Evolutionary conservation across 1,139 yeast species (phyloP).

Genomic region (Tardiomyces blankii): DNA sequence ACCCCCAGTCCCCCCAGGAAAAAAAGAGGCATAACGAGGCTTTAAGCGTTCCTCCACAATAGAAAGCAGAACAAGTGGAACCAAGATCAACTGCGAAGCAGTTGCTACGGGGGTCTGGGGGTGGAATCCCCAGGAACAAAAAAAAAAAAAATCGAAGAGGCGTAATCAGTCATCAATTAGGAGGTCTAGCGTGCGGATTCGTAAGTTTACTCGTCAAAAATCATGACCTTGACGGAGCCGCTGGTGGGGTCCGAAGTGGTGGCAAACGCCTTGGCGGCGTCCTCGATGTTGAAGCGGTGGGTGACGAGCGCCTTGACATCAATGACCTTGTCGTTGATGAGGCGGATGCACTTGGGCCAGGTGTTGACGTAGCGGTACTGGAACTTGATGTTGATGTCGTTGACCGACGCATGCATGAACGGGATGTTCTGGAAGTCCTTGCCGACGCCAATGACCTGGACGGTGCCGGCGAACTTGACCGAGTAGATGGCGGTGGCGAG

Average conservation of each 20-base stretch:
- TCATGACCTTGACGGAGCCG: slow-evolving; percentile 22
- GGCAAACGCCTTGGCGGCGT: slow-evolving; percentile 74
- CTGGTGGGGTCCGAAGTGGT: slow-evolving; percentile 27
- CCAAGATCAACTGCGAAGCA: no score
- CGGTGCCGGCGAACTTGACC: slow-evolving; percentile 46
- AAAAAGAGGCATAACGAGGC: no score
- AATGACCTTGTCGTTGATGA: slow-evolving; percentile 46
- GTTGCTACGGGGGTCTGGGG: no score
- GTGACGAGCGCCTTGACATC: slow-evolving; percentile 63
- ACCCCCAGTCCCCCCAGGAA: no score
- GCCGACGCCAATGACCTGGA: slow-evolving; percentile 64
- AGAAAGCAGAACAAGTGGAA: no score
- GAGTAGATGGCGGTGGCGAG: slow-evolving; percentile 45
- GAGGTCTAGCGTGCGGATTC: no score
- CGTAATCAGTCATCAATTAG: no score
- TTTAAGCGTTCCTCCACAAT: no score
- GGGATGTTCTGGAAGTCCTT: slow-evolving; percentile 54
- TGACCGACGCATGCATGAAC: slow-evolving; percentile 51
- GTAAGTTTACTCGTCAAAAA: slow-evolving; percentile 11
- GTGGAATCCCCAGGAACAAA: no score
- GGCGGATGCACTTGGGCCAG: slow-evolving; percentile 56
- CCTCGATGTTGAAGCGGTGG: slow-evolving; percentile 60
- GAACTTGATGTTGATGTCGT: slow-evolving; percentile 61
- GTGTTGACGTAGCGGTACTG: slow-evolving; percentile 74
- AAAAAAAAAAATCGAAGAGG: no score